Conservation (phyloP, 768 basidiomycete species). For the Rhizopogon vulgaris region DNA sequence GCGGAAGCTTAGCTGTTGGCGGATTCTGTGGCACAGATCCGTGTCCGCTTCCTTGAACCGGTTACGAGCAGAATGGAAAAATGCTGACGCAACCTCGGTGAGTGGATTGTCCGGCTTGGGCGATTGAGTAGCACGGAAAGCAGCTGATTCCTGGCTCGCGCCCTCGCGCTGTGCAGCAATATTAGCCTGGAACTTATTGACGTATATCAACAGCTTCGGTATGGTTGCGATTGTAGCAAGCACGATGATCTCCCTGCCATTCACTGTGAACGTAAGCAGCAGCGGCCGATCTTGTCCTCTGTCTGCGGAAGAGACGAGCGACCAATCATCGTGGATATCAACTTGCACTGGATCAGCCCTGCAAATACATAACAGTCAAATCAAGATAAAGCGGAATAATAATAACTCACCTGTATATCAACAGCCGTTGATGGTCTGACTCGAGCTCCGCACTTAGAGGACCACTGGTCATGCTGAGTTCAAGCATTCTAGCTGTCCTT, state of each 20-base stretch:
- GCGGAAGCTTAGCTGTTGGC: constrained; percentile 69
- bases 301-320: constrained; percentile 35
- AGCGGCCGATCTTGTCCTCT: constrained; percentile 45
- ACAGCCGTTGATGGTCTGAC: constrained; percentile 68
- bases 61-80: constrained; percentile 67
- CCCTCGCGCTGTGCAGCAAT: constrained; percentile 68
- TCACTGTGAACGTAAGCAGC: constrained; percentile 69
- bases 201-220: constrained; percentile 69
- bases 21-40: constrained; percentile 53
- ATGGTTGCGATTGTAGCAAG: constrained; percentile 70
- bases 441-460: constrained; percentile 59
- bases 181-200: constrained; percentile 68
- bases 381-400: neutral
- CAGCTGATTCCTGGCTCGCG: constrained; percentile 72
- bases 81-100: constrained; percentile 81
- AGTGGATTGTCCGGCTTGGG: constrained; percentile 76
- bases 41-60: constrained; percentile 65
- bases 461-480: constrained; percentile 71
- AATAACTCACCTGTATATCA: constrained; percentile 61
- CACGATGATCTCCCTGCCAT: constrained; percentile 60
- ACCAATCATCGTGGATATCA: constrained; percentile 81
- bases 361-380: constrained; percentile 7
- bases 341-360: constrained; percentile 78
- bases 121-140: constrained; percentile 65
- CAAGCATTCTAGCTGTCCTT: constrained; percentile 49